Base-by-base conservation (phyloP, 139 green algal species). In the Parachlorella kessleri region DNA sequence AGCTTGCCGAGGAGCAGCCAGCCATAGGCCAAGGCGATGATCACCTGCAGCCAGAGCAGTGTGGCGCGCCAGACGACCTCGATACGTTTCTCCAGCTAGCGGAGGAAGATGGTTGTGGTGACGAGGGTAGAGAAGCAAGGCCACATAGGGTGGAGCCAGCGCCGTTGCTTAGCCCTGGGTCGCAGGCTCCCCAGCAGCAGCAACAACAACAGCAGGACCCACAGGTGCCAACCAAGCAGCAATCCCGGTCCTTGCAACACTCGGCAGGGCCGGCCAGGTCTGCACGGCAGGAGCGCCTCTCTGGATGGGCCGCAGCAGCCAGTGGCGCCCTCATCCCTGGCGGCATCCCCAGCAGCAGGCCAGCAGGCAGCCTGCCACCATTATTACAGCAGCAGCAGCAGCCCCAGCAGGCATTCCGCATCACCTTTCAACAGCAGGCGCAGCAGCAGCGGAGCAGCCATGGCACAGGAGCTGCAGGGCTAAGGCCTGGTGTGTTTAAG, bases 401-500 rank as follows among this genome's bases (percentile, higher is more conserved):
- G 26, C n/a, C n/a, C 35, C 35, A 28, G 37, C 36, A 40, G 63
- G n/a, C 14, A 55, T 6, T 21, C 30, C 21, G 75, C 42, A 23
- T 36, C 72, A n/a, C 18, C 36, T 53, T 24, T 35, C 3, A n/a
- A 4, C 8, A 28, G 55, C 5, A 18, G 1, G 28, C 30, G n/a
- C 26, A 64, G n/a, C 37, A 5, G 72, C 39, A 59, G 73, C 39
- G 63, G 28, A 39, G 35, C 38, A 10, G 26, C 41, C 24, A 55
- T 68, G 67, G 48, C 36, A 35, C 69, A 36, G 53, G 33, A 35
- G 55, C 59, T n/a, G n/a, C n/a, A n/a, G n/a, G n/a, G n/a, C n/a
- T n/a, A n/a, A n/a, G n/a, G n/a, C n/a, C n/a, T 39, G 55, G 74
- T 30, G 41, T 21, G 23, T 86, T 76, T 23, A 36, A 75, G 3